Evolutionary conservation across 2,329 filamentous ascomycete genomes (phyloP).

Genomic region (Cadophora gregata): DNA sequence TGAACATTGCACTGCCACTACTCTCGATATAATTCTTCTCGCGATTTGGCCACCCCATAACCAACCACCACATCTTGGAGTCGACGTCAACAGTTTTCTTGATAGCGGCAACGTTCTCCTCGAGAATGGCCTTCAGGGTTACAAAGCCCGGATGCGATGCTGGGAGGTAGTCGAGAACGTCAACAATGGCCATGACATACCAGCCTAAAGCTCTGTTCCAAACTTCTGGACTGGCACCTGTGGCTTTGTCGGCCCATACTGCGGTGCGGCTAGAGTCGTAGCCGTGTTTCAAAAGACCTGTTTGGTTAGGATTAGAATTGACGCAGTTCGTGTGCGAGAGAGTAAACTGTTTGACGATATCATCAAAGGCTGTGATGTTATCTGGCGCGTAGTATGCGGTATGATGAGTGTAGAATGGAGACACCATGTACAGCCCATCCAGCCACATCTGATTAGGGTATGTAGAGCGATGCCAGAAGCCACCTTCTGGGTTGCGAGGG

Average conservation of each 20-base stretch:
- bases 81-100: conserved; percentile 30
- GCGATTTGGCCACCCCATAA: conserved; percentile 42
- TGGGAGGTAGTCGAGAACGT: conserved; percentile 45
- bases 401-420: conserved; percentile 41
- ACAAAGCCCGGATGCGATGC: conserved; percentile 28
- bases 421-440: conserved; percentile 56
- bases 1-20: conserved; percentile 47
- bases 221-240: conserved; percentile 47
- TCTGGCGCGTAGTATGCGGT: conserved; percentile 31
- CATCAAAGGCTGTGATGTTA: conserved; percentile 42
- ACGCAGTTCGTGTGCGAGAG: conserved; percentile 37
- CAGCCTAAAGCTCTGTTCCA: conserved; percentile 49
- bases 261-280: conserved; percentile 46
- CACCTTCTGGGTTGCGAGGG: conserved; percentile 56
- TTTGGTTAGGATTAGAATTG: conserved; percentile 30
- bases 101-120: conserved; percentile 27
- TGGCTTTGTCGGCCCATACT: conserved; percentile 46
- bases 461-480: conserved; percentile 52
- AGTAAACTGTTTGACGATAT: conserved; percentile 40
- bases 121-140: conserved; percentile 18
- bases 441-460: conserved; percentile 64
- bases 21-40: conserved; percentile 48
- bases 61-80: conserved; percentile 48
- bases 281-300: conserved; percentile 45
- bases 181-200: conserved; percentile 48